Evolutionary conservation across 1,284 basidiomycete genomes (phyloP).

Genomic region (Erythrobasidium hasegawianum): DNA sequence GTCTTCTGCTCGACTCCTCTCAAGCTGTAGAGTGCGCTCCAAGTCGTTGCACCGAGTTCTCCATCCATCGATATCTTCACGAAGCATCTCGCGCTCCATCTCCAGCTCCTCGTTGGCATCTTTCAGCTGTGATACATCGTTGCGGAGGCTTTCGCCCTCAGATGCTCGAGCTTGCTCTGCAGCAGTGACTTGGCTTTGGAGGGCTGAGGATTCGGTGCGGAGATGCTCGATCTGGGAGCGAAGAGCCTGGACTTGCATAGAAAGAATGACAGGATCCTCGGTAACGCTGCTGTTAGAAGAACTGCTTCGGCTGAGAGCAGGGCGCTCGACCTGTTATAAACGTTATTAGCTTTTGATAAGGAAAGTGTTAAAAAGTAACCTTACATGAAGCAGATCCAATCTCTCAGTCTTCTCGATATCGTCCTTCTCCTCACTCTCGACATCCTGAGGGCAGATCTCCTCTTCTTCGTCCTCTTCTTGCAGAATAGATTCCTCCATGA

Average conservation of each 20-base stretch:
- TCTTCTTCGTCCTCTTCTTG: constrained; percentile 25
- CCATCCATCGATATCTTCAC: constrained; percentile 46
- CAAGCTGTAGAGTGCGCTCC: constrained; percentile 39
- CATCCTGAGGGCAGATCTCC: not conserved
- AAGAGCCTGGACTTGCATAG: constrained; percentile 36
- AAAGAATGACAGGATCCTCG: constrained; percentile 30
- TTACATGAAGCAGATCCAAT: constrained; percentile 12
- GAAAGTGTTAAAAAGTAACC: not conserved
- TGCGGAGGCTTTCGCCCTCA: constrained; percentile 40
- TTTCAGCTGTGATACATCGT: constrained; percentile 38
- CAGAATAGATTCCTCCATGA: constrained; percentile 23
- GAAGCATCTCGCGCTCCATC: constrained; percentile 42
- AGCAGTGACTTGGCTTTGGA: constrained; percentile 38
- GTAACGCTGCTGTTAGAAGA: constrained; percentile 15
- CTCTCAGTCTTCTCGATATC: constrained; percentile 10
- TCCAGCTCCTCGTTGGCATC: constrained; percentile 40
- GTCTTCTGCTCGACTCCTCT: constrained; percentile 33
- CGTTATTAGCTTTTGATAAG: not conserved
- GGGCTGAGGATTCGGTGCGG: constrained; percentile 21
- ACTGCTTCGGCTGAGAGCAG: constrained; percentile 2
- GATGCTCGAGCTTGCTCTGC: constrained; percentile 32
- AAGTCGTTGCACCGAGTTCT: constrained; percentile 39
- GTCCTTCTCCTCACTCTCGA: constrained; percentile 12
- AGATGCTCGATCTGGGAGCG: constrained; percentile 37
- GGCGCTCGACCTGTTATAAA: constrained; percentile 7